Conservation (phyloP, 331 rosid genomes). For the Acacia concinna region DNA sequence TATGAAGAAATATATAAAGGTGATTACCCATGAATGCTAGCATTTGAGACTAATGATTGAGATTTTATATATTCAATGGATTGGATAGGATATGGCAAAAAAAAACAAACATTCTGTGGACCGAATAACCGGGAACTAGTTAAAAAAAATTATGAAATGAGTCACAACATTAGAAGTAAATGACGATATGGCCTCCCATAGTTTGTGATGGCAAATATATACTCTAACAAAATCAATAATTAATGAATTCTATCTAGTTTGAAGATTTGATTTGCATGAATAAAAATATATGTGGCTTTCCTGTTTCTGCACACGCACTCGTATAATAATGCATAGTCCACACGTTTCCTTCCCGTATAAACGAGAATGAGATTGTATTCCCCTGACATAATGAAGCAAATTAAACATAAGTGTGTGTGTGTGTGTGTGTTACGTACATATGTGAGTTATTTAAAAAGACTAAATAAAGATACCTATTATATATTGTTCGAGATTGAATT, state of each 20-base stretch:
- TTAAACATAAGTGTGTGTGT: not conserved
- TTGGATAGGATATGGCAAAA: not conserved
- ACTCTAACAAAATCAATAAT: not conserved
- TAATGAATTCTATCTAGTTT: not conserved
- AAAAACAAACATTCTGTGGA: not conserved
- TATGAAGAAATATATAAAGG: not conserved
- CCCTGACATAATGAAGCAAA: not conserved
- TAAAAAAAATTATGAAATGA: not conserved
- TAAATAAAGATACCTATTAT: too few relatives aligned
- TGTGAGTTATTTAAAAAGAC: too few relatives aligned
- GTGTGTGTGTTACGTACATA: too few relatives aligned
- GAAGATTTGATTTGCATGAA: conserved; percentile 22
- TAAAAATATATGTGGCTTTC: not conserved
- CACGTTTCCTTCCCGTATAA: not conserved
- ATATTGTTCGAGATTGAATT: too few relatives aligned
- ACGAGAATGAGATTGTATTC: not conserved
- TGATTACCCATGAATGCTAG: not conserved
- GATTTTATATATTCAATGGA: not conserved
- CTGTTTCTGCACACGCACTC: conserved; percentile 13
- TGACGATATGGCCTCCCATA: conserved; percentile 9
- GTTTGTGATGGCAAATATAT: not conserved
- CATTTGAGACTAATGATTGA: not conserved
- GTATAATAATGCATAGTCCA: not conserved
- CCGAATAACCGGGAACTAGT: not conserved
- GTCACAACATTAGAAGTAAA: not conserved